Conservation (phyloP, 805 yeast species). For the Ogataea neopini region DNA sequence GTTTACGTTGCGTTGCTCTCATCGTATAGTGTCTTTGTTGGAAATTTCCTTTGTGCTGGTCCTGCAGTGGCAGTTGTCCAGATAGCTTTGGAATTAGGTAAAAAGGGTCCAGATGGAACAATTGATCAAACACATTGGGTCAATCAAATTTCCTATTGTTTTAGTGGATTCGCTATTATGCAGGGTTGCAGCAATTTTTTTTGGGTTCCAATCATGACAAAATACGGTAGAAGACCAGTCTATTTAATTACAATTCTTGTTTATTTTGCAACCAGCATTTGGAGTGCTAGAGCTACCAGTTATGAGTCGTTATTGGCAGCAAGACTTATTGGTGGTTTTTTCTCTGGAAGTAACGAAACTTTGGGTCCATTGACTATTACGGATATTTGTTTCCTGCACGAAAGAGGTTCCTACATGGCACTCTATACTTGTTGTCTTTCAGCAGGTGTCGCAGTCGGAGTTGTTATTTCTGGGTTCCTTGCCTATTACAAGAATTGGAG, state of each 20-base stretch:
- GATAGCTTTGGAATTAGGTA: constrained; percentile 8
- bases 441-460: constrained; percentile 54
- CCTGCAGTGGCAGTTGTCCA: constrained; percentile 10
- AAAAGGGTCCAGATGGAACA: constrained; percentile 9
- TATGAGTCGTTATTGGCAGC: constrained; percentile 33
- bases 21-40: constrained; percentile 12
- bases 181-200: constrained; percentile 41
- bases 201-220: constrained; percentile 38
- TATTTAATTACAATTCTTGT: constrained; percentile 35
- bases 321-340: constrained; percentile 32
- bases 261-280: constrained; percentile 30
- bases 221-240: constrained; percentile 40
- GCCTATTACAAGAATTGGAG: constrained; percentile 48
- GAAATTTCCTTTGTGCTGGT: constrained; percentile 13
- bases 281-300: constrained; percentile 34
- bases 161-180: constrained; percentile 24
- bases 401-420: constrained; percentile 45
- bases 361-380: constrained; percentile 50
- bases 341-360: constrained; percentile 43
- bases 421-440: constrained; percentile 54
- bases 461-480: constrained; percentile 58
- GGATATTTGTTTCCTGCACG: constrained; percentile 52
- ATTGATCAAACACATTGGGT: constrained; percentile 8
- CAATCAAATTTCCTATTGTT: constrained; percentile 11
- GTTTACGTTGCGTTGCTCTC: constrained; percentile 10